Evolutionary conservation across 2,329 filamentous ascomycete species (phyloP).

Genomic region (Lecanicillium sp.): DNA sequence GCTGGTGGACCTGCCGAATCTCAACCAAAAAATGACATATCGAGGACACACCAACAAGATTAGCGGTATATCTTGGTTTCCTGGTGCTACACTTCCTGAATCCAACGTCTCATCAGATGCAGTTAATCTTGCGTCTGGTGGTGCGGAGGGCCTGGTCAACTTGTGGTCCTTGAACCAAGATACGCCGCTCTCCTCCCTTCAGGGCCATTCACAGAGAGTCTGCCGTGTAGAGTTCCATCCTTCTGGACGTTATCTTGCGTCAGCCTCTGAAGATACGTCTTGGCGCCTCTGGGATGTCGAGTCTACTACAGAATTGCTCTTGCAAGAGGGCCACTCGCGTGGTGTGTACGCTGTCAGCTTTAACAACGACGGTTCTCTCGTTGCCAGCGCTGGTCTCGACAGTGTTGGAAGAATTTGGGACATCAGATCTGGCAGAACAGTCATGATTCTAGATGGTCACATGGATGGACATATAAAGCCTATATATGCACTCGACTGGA

Average conservation of each 20-base stretch:
- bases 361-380: slow-evolving; percentile 80
- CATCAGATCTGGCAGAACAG: slow-evolving; percentile 79
- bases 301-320: slow-evolving; percentile 70
- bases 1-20: slow-evolving; percentile 71
- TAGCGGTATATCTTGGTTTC: slow-evolving; percentile 85
- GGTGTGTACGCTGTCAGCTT: slow-evolving; percentile 89
- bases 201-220: slow-evolving; percentile 78
- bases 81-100: slow-evolving; percentile 65
- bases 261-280: slow-evolving; percentile 90
- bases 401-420: slow-evolving; percentile 96
- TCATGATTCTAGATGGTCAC: slow-evolving; percentile 91
- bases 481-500: slow-evolving; percentile 91
- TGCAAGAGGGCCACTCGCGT: slow-evolving; percentile 91
- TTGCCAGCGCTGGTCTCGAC: slow-evolving; percentile 89
- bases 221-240: slow-evolving; percentile 93
- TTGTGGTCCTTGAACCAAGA: slow-evolving; percentile 86
- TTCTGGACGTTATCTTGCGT: slow-evolving; percentile 80
- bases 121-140: slow-evolving; percentile 84
- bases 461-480: slow-evolving; percentile 76
- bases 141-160: slow-evolving; percentile 78
- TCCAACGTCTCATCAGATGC: slow-evolving; percentile 62
- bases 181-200: slow-evolving; percentile 72
- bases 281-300: slow-evolving; percentile 96
- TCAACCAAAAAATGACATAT: slow-evolving; percentile 67
- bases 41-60: slow-evolving; percentile 84